Evolutionary conservation across 805 yeast genomes (phyloP), one percentile per base, ranked within the genome.

Genomic region (Sporopachydermia lactativora): DNA sequence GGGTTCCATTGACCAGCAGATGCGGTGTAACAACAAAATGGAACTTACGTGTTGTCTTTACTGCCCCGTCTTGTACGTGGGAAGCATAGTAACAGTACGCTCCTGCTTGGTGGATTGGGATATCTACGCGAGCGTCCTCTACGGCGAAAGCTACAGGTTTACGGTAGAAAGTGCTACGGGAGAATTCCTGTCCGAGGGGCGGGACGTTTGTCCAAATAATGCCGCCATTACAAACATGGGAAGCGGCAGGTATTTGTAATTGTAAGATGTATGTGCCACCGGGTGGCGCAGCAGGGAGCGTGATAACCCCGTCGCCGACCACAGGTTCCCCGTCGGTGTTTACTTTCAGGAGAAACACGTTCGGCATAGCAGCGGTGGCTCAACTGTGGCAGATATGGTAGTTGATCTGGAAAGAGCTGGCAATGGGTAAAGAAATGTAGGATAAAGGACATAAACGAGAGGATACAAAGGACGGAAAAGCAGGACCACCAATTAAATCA

Each of bases 21-120:
- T 77, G 73, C 3, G 96, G 94, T 1, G 88, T 85, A 8, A 81
- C 94, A 19, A 75, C 78, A 57, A 89, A 83, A 45, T 66, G 54
- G 58, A 66, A 77, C 48, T 71, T 68, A 24, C 77, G 62, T 0
- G 94, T 77, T 1, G 72, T 64, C 16, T 59, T 60, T 35, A 67
- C 49, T 34, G 57, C 44, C n/a, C 56, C 61, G 3, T 49, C 45
- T 0, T 59, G 48, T 24, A 65, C 61, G 53, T 77, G 86, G 6
- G 79, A 68, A 15, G 81, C 64, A 52, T 77, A 82, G 58, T 75
- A 88, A 44, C 81, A 70, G 58, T 70, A 89, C 2, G 94, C 71
- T 2, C 98, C 98, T 1, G 96, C 86, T 4, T 53, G 58, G 52
- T 58, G 73, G 41, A 89, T 72, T 5, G 71, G 65, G 39, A 89